Evolutionary conservation across 768 basidiomycete genomes (phyloP).

Genomic region (Auricularia auricula-judae): DNA sequence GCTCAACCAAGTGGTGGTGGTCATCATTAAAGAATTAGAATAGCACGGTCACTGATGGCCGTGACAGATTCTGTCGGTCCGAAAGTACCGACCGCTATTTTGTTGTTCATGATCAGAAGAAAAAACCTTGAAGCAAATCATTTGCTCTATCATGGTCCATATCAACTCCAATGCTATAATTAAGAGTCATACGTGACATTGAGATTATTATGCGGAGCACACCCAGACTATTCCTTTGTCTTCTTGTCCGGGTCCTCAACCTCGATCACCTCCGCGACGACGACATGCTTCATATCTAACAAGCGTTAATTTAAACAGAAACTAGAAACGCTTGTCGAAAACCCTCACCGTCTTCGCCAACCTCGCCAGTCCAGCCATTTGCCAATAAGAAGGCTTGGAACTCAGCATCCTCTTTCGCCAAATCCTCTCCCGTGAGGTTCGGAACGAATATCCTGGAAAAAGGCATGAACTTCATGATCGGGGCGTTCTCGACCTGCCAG

Average conservation of each 20-base stretch:
- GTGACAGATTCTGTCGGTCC: too few relatives aligned
- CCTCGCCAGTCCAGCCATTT: constrained; percentile 54
- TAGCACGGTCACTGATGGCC: too few relatives aligned
- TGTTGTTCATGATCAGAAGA: too few relatives aligned
- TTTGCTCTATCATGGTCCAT: too few relatives aligned
- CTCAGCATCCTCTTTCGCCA: constrained; percentile 52
- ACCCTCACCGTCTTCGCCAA: constrained; percentile 42
- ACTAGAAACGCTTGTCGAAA: neutral
- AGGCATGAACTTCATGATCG: neutral
- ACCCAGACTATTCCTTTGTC: neutral
- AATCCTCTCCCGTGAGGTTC: constrained; percentile 55
- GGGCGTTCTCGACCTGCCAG: neutral
- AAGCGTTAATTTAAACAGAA: neutral
- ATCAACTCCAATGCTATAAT: too few relatives aligned
- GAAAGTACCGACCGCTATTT: too few relatives aligned
- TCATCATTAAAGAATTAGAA: too few relatives aligned
- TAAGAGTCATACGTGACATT: too few relatives aligned
- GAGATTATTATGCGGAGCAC: too few relatives aligned
- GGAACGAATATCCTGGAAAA: constrained; percentile 40
- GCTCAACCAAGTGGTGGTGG: too few relatives aligned
- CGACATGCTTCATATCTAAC: neutral
- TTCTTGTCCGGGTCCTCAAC: neutral
- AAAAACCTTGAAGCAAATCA: too few relatives aligned
- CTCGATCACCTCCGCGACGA: neutral
- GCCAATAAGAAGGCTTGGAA: constrained; percentile 49